These are phyloP conservation scores for Typha latifolia DNA, from an alignment of 176 grass and related monocot species.

Conservation along the genomic window DNA sequence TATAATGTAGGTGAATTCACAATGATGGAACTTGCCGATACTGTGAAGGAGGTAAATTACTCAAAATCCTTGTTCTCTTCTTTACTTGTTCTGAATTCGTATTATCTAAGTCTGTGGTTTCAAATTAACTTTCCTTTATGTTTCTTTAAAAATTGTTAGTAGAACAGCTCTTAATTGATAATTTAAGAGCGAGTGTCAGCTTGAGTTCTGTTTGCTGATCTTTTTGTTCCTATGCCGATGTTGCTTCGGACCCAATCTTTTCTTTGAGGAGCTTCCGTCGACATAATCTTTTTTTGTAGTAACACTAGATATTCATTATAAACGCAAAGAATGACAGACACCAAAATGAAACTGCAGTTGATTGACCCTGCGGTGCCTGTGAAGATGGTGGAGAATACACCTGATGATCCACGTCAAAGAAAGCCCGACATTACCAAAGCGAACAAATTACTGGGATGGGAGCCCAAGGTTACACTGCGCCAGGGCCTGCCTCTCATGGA, in stretches of 20 bases:
- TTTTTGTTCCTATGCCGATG: too few species aligned
- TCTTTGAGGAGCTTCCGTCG: too few species aligned
- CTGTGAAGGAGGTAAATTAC: slow-evolving; percentile 71
- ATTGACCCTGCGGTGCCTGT: slow-evolving; percentile 65
- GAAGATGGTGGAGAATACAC: slow-evolving; percentile 33
- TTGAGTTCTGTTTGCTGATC: too few species aligned
- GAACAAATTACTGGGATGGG: slow-evolving; percentile 33
- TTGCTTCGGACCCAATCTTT: too few species aligned
- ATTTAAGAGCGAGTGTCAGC: too few species aligned
- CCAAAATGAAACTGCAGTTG: slow-evolving; percentile 42
- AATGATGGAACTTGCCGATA: slow-evolving; percentile 95
- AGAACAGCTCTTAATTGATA: too few species aligned
- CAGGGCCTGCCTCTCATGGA: slow-evolving; percentile 92
- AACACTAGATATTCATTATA: not conserved
- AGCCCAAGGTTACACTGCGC: slow-evolving; percentile 35
- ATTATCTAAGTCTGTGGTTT: not conserved
- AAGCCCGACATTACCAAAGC: slow-evolving; percentile 33
- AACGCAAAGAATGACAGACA: not conserved
- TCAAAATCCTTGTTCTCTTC: not conserved
- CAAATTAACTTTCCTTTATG: too few species aligned
- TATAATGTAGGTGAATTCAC: slow-evolving; percentile 76
- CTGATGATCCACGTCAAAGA: slow-evolving; percentile 27
- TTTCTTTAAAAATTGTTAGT: too few species aligned
- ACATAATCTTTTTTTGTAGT: not conserved
- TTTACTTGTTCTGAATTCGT: not conserved